Evolutionary conservation across 495 filamentous ascomycete genomes (phyloP), one percentile per base, ranked within the genome.

Genomic region (Parachaetomium inaequale): DNA sequence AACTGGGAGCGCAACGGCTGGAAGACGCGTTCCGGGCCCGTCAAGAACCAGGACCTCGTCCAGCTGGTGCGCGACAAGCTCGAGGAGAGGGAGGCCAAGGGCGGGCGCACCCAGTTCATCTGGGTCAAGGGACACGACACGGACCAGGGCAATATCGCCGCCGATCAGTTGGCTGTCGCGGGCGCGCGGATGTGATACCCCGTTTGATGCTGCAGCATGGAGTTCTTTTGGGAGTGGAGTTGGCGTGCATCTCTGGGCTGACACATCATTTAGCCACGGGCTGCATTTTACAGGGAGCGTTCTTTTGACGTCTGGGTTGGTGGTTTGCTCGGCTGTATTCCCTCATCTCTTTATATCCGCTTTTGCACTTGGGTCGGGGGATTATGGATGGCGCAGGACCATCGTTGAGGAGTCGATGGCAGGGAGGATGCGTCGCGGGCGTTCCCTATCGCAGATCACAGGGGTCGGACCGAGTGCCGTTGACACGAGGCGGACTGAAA

Each of bases 111-210:
- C 0, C 69, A 81, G 42, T 95, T 96, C 63, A 81, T 86, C 68
- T 96, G 92, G 93, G 82, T 97, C 28, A 96, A 93, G 73, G 93
- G 91, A 0, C 92, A 96, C 69, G 78, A 74, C 19, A 75, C 77
- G 14, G 78, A 89, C 58, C 70, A 71, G 7, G 92, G 92, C 7
- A 96, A 96, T 66, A 80, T 84, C 53, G 87, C 85, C 6, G 92
- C 94, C 12, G 94, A 98, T 75, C 72, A 70, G 43, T 77, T 98
- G 59, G 94, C 94, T 7, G 88, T 92, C 40, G 69, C 71, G 43
- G 86, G 84, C 15, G 70, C 78, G 25, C 69, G 19, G 55, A 68
- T 47, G 63, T 62, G 56, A 66, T 61, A 61, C 58, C 66, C 63
- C n/a, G 10, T 43, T 60, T 54, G n/a, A 46, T 46, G 19, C 42